Evolutionary conservation across 306 rosid genomes (phyloP), one percentile per base, ranked within the genome.

Genomic region (Corylus avellana): DNA sequence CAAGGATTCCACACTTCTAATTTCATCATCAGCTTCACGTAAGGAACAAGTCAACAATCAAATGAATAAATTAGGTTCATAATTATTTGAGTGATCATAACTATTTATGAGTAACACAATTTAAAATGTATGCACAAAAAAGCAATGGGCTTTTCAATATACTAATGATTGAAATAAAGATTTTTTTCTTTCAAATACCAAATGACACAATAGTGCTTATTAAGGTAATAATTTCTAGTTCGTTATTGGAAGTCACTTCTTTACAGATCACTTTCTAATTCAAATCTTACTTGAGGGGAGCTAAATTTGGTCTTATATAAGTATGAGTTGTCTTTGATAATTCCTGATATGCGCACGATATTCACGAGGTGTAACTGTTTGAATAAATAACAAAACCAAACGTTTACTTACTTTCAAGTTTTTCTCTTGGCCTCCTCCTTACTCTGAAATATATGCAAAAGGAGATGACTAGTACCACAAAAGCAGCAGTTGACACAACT

Each of bases 401-500:
- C 20, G 25, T 16, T 56, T 35, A n/a, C 84, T 83, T 76, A 76
- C 89, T 54, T 75, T 59, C 8, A 72, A n/a, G 17, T 6, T 8
- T 32, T 27, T 46, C 42, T 76, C 25, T n/a, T 12, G 76, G 3
- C 71, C 42, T 86, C 75, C 80, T 63, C 56, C 46, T 42, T 42
- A 18, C 13, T 46, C 81, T 77, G 7, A 79, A 54, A 62, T 66
- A 85, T 58, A 84, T 16, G 75, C 44, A 57, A 8, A 83, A n/a
- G 47, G 72, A 76, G 46, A 80, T 17, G 39, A 74, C 18, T 18
- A 88, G 73, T 20, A 64, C 61, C 25, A 46, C 17, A 5, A 63
- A 63, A 54, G 18, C 77, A 77, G 55, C 59, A 22, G 78, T 44
- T 20, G 89, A 56, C 44, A 84, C 86, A 58, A 48, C 58, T 27